Evolutionary conservation across 2,329 filamentous ascomycete genomes (phyloP).

Genomic region (Epichloe brachyelytri): DNA sequence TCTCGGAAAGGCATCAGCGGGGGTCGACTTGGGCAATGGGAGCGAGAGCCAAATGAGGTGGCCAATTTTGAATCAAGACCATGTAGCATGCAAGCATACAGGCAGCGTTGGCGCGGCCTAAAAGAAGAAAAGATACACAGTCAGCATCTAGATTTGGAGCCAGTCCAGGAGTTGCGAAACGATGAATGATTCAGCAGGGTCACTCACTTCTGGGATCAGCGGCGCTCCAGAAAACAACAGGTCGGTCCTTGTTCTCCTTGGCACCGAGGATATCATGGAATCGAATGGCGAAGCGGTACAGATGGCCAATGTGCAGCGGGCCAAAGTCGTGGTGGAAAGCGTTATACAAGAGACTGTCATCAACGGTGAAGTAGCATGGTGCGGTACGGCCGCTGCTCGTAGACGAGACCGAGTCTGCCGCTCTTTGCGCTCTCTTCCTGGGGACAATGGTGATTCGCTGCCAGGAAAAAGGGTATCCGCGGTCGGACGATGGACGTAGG

Average conservation of each 20-base stretch:
- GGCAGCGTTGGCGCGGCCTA: constrained; percentile 82
- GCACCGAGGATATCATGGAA: constrained; percentile 92
- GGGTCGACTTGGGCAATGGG: constrained; percentile 95
- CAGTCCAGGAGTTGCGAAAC: too few species aligned
- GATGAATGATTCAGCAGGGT: too few species aligned
- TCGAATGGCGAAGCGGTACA: constrained; percentile 91
- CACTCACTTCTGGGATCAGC: constrained; percentile 77
- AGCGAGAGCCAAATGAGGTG: constrained; percentile 85
- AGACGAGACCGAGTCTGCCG: constrained; percentile 41
- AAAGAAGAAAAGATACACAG: background rate
- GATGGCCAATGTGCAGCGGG: constrained; percentile 89
- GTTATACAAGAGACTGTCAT: constrained; percentile 88
- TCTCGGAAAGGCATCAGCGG: constrained; percentile 98
- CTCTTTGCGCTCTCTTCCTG: constrained; percentile 37
- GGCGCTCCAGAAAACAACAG: constrained; percentile 92
- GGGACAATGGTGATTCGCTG: constrained; percentile 50
- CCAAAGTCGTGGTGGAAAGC: constrained; percentile 98
- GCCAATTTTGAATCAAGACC: constrained; percentile 96
- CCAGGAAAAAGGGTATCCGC: constrained; percentile 80
- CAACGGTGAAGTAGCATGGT: constrained; percentile 91
- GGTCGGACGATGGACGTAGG: constrained; percentile 72
- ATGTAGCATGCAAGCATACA: constrained; percentile 96
- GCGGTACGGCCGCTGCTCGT: constrained; percentile 25
- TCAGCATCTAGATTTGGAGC: background rate
- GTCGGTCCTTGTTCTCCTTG: constrained; percentile 76